phyloP scores from a whole-genome alignment of 495 filamentous ascomycete species.

The Hypoxylon crocopeplum region DNA sequence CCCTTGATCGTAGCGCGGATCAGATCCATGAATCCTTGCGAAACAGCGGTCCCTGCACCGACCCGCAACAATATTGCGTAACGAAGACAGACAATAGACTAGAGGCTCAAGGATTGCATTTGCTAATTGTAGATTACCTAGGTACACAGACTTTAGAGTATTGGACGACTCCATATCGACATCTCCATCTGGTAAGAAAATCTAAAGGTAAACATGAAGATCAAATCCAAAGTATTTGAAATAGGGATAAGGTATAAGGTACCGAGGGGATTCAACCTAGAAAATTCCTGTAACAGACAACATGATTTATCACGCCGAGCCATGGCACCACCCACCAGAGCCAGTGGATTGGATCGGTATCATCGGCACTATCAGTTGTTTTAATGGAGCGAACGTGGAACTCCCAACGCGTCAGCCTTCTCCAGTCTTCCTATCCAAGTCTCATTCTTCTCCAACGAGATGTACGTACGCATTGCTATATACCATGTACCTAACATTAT shows the following conservation, averaged over 20 bases:
- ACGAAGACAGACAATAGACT: background rate
- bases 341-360: conserved; percentile 10
- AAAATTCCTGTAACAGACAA: background rate
- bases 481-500: too few species aligned
- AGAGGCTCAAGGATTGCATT: too few species aligned
- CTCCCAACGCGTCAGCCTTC: conserved; percentile 34
- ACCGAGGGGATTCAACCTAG: background rate
- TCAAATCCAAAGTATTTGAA: background rate
- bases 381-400: conserved; percentile 28
- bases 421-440: conserved; percentile 7
- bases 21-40: conserved; percentile 19
- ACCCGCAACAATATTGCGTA: conserved; percentile 4
- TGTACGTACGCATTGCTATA: too few species aligned
- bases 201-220: background rate
- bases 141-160: too few species aligned
- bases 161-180: too few species aligned
- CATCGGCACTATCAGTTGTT: conserved; percentile 17
- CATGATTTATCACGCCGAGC: conserved; percentile 9
- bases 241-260: background rate
- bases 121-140: too few species aligned
- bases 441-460: conserved; percentile 1
- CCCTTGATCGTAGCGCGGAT: conserved; percentile 25
- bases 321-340: background rate
- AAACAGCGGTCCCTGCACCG: conserved; percentile 13
- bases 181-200: background rate